Conservation (phyloP, 2,329 filamentous ascomycete species). For the Talaromyces islandicus region DNA sequence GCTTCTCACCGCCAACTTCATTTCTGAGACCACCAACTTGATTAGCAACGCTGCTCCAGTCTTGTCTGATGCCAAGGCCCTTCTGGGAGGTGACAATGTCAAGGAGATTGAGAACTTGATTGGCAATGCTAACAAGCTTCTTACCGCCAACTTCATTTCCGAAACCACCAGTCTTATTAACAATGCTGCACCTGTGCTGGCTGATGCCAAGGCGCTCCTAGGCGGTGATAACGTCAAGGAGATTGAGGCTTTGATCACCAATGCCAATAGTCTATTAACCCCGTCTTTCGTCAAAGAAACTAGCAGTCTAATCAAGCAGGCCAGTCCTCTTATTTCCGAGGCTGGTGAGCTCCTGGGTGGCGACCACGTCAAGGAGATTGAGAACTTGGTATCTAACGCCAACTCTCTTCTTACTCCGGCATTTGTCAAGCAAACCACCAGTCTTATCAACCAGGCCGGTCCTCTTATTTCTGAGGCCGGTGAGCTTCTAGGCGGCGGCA, state of each 20-base stretch:
- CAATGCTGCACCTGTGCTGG: slow-evolving; percentile 16
- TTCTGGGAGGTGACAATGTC: slow-evolving; percentile 6
- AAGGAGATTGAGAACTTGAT: slow-evolving; percentile 11
- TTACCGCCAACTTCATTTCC: slow-evolving; percentile 13
- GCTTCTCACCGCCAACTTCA: slow-evolving; percentile 17
- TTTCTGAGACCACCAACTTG: slow-evolving; percentile 11
- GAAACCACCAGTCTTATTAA: slow-evolving; percentile 6
- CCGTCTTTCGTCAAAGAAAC: slow-evolving; percentile 17
- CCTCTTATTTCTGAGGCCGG: slow-evolving; percentile 16
- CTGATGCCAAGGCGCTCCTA: slow-evolving; percentile 23
- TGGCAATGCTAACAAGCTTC: slow-evolving; percentile 11
- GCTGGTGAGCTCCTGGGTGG: slow-evolving; percentile 25
- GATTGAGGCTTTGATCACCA: slow-evolving; percentile 20
- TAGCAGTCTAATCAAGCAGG: neutral
- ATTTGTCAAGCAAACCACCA: slow-evolving; percentile 16
- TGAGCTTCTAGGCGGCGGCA: slow-evolving; percentile 24
- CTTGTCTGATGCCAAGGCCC: slow-evolving; percentile 13
- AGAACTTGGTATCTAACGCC: slow-evolving; percentile 13
- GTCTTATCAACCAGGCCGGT: slow-evolving; percentile 5
- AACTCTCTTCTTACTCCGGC: slow-evolving; percentile 15
- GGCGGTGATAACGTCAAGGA: slow-evolving; percentile 19
- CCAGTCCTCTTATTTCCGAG: slow-evolving; percentile 17
- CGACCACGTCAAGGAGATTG: slow-evolving; percentile 23
- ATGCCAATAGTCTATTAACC: slow-evolving; percentile 22
- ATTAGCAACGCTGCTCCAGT: slow-evolving; percentile 15